Evolutionary conservation across 768 basidiomycete species (phyloP), one percentile per base, ranked within the genome.

Genomic region (Phlebiopsis gigantea): DNA sequence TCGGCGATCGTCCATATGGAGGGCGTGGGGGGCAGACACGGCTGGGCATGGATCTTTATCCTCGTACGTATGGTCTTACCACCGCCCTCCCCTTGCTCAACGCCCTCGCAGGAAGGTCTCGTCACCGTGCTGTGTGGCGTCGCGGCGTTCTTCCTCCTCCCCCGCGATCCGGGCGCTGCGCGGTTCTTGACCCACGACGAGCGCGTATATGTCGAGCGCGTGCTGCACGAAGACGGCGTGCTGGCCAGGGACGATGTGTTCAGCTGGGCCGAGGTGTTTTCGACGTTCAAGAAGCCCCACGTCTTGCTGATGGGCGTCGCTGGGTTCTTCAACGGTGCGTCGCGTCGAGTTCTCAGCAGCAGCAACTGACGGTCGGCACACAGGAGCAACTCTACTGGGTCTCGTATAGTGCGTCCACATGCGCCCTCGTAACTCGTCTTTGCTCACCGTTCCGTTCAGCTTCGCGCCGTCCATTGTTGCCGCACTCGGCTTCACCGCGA

Each of bases 41-140:
- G 81, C 0, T 87, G 85, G 85, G 73, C 79, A 15, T 88, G 83
- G 85, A 79, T 87, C 47, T 84, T 85, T 66, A 81, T 84, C 53
- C 69, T 85, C 29, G 79, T 80, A n/a, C n/a, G n/a, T n/a, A n/a
- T n/a, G n/a, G n/a, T n/a, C n/a, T n/a, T n/a, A n/a, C 34, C 17
- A n/a, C 50, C 10, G 22, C 22, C 46, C n/a, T n/a, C n/a, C n/a
- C n/a, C n/a, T n/a, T n/a, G n/a, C 22, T 46, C 22, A 46, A 8
- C 17, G 3, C 21, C 44, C 5, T 47, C 5, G 41, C n/a, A 57
- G 60, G 60, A 53, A 22, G 56, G 56, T 5, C 45, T 61, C 5
- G 54, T 57, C 30, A 57, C 60, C 17, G 44, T 61, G 28, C 25
- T 43, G 46, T 54, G 53, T 41, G 60, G 58, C 7, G 25, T 45